Evolutionary conservation across 2,329 filamentous ascomycete species (phyloP).

Genomic region (Neocucurbitaria cava): DNA sequence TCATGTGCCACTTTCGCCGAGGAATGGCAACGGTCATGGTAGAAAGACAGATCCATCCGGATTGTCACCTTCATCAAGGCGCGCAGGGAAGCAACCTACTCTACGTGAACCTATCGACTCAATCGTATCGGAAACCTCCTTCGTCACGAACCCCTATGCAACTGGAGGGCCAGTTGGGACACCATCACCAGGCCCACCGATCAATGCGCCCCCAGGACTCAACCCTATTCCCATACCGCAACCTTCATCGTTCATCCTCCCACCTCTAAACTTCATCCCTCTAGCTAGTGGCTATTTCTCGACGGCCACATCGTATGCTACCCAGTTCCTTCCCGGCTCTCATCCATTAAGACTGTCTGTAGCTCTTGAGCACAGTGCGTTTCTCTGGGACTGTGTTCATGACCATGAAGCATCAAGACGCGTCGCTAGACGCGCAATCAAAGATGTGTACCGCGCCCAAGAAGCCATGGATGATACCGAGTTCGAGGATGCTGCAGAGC

Average conservation of each 20-base stretch:
- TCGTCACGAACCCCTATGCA: slow-evolving; percentile 59
- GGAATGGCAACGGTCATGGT: slow-evolving; percentile 30
- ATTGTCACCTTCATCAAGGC: slow-evolving; percentile 41
- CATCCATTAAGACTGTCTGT: slow-evolving; percentile 89
- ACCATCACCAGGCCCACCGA: slow-evolving; percentile 51
- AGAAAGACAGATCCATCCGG: slow-evolving; percentile 33
- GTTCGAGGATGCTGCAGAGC: slow-evolving; percentile 88
- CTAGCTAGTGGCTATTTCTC: slow-evolving; percentile 82
- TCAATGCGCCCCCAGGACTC: slow-evolving; percentile 54
- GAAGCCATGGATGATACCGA: slow-evolving; percentile 96
- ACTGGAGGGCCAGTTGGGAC: slow-evolving; percentile 48
- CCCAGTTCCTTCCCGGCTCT: slow-evolving; percentile 79
- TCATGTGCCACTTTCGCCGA: slow-evolving; percentile 31
- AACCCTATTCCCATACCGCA: slow-evolving; percentile 52
- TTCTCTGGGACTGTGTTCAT: slow-evolving; percentile 90
- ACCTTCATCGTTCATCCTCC: slow-evolving; percentile 76
- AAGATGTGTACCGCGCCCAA: slow-evolving; percentile 87
- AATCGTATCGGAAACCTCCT: slow-evolving; percentile 58
- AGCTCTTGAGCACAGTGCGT: slow-evolving; percentile 90
- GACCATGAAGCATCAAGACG: slow-evolving; percentile 77
- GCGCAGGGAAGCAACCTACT: slow-evolving; percentile 46
- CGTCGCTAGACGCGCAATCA: slow-evolving; percentile 81
- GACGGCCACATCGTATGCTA: slow-evolving; percentile 76
- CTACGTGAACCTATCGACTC: slow-evolving; percentile 58
- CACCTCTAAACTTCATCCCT: slow-evolving; percentile 80